Conservation (phyloP, 2,329 filamentous ascomycete genomes). For the Phaeosphaeriaceae sp. region DNA sequence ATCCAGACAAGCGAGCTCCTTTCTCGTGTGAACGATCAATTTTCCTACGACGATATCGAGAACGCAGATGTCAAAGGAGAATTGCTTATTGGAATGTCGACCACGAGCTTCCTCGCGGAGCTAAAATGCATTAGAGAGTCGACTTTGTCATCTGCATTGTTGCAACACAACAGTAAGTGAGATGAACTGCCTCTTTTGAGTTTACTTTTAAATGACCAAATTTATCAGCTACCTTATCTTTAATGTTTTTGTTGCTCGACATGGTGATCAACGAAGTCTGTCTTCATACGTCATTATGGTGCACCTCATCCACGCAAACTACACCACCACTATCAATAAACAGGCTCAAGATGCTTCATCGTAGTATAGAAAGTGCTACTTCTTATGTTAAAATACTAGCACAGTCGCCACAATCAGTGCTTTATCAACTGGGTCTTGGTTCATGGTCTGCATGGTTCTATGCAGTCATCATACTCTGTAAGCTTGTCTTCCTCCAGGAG, state of each 20-base stretch:
- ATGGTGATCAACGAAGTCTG: slow-evolving; percentile 29
- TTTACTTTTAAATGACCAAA: not conserved
- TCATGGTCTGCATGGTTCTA: slow-evolving; percentile 32
- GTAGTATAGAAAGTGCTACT: slow-evolving; percentile 15
- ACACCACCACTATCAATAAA: not conserved
- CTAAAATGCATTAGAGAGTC: slow-evolving; percentile 13
- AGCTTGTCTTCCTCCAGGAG: slow-evolving; percentile 29
- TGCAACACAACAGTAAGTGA: slow-evolving; percentile 4
- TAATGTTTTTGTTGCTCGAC: slow-evolving; percentile 7
- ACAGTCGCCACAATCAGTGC: slow-evolving; percentile 4
- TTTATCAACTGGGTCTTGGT: slow-evolving; percentile 21
- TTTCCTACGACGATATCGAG: slow-evolving; percentile 31
- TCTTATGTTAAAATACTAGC: slow-evolving; percentile 19
- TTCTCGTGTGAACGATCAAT: slow-evolving; percentile 25
- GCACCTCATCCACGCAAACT: not conserved
- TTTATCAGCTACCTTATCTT: not conserved
- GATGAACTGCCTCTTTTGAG: no score
- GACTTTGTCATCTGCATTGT: not conserved
- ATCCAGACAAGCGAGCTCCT: slow-evolving; percentile 23
- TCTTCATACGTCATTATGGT: slow-evolving; percentile 25
- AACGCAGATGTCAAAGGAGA: slow-evolving; percentile 26
- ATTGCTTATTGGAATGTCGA: slow-evolving; percentile 21
- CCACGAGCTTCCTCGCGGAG: slow-evolving; percentile 21
- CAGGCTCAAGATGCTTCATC: slow-evolving; percentile 16
- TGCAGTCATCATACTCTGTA: slow-evolving; percentile 30